These are phyloP conservation scores for Pleurotus citrinopileatus DNA, from an alignment of 768 basidiomycete species.

Conservation along the genomic window DNA sequence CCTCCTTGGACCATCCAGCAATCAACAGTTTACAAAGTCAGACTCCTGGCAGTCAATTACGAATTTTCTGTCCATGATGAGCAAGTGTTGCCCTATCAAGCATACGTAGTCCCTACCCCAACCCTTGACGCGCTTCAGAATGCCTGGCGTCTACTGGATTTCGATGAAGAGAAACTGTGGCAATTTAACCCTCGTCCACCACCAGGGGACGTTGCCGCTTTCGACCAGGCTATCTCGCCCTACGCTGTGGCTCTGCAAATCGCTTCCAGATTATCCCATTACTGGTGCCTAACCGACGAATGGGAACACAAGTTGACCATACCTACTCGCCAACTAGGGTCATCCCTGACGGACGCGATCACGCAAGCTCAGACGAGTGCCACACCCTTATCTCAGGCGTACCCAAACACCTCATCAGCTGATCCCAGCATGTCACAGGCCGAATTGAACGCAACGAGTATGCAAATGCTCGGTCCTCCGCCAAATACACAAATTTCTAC, in stretches of 20 bases:
- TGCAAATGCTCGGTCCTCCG: slow-evolving; percentile 22
- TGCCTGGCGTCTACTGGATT: slow-evolving; percentile 40
- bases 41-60: slow-evolving; percentile 57
- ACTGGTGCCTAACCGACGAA: slow-evolving; percentile 73
- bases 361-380: slow-evolving; percentile 44
- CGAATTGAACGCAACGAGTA: slow-evolving; percentile 21
- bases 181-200: slow-evolving; percentile 55
- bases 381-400: slow-evolving; percentile 29
- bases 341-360: slow-evolving; percentile 21
- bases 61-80: slow-evolving; percentile 48
- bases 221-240: slow-evolving; percentile 55
- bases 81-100: slow-evolving; percentile 73
- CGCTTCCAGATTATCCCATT: slow-evolving; percentile 56
- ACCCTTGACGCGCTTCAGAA: slow-evolving; percentile 49
- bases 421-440: slow-evolving; percentile 17
- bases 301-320: slow-evolving; percentile 58
- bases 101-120: slow-evolving; percentile 51
- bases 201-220: slow-evolving; percentile 25
- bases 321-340: slow-evolving; percentile 22
- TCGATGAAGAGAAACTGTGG: slow-evolving; percentile 35
- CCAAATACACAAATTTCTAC: slow-evolving; percentile 26
- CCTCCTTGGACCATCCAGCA: slow-evolving; percentile 60
- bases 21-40: slow-evolving; percentile 62
- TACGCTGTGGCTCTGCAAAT: slow-evolving; percentile 74
- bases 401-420: slow-evolving; percentile 16